A percentile compares a stretch with the other conserved stretches of the same genome.
Evolutionary conservation across 1,139 yeast species (phyloP).

Genomic region (Saccharomyces uvarum): DNA sequence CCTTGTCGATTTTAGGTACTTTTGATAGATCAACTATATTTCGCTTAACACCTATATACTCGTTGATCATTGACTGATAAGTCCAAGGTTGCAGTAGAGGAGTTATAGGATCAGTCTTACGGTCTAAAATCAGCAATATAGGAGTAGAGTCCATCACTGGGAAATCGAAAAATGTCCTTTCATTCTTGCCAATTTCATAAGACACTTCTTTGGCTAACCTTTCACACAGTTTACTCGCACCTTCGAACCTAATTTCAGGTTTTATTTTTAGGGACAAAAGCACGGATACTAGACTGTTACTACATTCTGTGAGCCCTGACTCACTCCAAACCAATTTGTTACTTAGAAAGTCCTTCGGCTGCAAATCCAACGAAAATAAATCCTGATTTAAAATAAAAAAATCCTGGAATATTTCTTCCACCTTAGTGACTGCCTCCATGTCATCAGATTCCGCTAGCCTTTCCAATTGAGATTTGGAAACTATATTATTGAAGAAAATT

Average conservation of each 20-base stretch:
- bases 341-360: conserved; percentile 19
- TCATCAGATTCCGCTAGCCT: conserved; percentile 86
- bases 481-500: conserved; percentile 66
- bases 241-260: conserved; percentile 72
- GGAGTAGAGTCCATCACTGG: conserved; percentile 63
- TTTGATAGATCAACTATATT: conserved; percentile 65
- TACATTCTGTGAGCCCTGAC: conserved; percentile 40
- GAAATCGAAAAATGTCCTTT: conserved; percentile 59
- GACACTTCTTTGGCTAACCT: conserved; percentile 66
- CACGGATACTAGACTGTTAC: conserved; percentile 53
- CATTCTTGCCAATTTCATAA: conserved; percentile 50
- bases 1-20: conserved; percentile 35
- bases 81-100: conserved; percentile 95
- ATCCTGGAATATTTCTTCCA: conserved; percentile 80
- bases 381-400: conserved; percentile 66
- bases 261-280: conserved; percentile 66
- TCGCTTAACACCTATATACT: conserved; percentile 70
- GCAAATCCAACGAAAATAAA: conserved; percentile 45
- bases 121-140: conserved; percentile 65
- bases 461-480: conserved; percentile 72
- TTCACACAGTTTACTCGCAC: conserved; percentile 38
- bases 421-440: conserved; percentile 65
- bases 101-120: conserved; percentile 85
- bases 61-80: conserved; percentile 95
- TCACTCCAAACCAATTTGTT: conserved; percentile 38